A percentile compares a stretch with the other conserved stretches of the same genome.
Conservation (phyloP, 1,139 yeast genomes). For the Blastobotrys proliferans region DNA sequence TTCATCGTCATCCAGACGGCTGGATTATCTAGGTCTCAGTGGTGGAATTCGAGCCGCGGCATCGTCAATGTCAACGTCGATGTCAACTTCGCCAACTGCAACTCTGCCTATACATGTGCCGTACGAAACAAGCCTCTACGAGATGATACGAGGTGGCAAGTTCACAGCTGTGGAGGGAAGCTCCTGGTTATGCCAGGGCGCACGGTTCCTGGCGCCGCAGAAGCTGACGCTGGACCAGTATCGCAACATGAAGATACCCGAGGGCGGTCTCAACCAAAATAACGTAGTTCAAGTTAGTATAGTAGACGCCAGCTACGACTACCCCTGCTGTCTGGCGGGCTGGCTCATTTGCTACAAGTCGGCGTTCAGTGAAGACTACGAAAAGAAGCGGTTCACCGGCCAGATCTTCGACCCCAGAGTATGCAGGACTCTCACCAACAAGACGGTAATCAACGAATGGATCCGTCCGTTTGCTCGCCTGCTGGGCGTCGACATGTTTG, state of each 20-base stretch:
- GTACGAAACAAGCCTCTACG: neutral
- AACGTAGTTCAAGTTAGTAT: neutral
- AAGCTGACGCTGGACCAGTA: neutral
- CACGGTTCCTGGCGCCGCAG: neutral
- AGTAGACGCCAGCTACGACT: neutral
- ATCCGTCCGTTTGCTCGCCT: conserved; percentile 1
- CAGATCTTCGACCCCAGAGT: conserved; percentile 9
- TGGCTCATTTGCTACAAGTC: neutral
- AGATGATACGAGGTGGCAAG: neutral
- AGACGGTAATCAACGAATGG: neutral
- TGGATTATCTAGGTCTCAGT: too few relatives aligned
- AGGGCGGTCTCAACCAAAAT: neutral
- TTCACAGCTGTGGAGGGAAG: neutral
- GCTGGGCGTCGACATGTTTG: conserved; percentile 2
- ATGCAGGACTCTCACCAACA: neutral
- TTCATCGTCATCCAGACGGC: too few relatives aligned
- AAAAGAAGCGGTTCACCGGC: conserved; percentile 5
- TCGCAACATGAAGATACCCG: neutral
- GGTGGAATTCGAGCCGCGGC: too few relatives aligned
- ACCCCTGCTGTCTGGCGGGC: neutral
- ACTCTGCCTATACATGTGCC: too few relatives aligned
- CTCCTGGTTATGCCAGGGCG: conserved; percentile 6
- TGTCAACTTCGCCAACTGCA: too few relatives aligned
- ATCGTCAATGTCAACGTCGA: too few relatives aligned
- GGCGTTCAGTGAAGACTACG: neutral